Evolutionary conservation across 306 rosid species (phyloP), one percentile per base, ranked within the genome.

Genomic region (Sicyos baderoa): DNA sequence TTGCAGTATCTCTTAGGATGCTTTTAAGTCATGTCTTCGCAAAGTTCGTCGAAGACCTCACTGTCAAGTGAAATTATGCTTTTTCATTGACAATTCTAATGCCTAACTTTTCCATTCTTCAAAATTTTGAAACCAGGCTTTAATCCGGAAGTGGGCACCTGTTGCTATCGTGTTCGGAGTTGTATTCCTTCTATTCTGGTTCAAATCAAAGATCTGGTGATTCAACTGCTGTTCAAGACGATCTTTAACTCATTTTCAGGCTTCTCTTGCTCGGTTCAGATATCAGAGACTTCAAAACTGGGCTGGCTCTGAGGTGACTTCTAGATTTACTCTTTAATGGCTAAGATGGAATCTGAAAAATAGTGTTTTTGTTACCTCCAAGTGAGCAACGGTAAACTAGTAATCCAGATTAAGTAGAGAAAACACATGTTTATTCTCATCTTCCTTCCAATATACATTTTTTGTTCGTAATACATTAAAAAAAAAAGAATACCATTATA

Each of bases 131-230:
- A 35, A 79, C 68, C 75, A 93, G 98, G 98, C 97, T 62, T 77
- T 93, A 68, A 89, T 93, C 73, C 87, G 88, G 55, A 93, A 93
- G 86, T 86, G 93, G 93, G 98, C 96, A 3, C 98, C 98, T n/a
- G 93, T 89, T 78, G 93, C 98, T 53, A 87, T 93, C 72, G 99
- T 94, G 65, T 79, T 94, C 7, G 99, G 99, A 85, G 95, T 94
- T 68, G 99, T 94, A 76, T 85, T 90, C 83, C 82, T 94, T n/a
- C 91, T 94, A 70, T 90, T 88, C 89, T 94, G 99, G 97, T 76
- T 94, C 66, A 93, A 93, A 79, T 82, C 82, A 57, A 94, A 90
- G 90, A 71, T 94, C 49, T 90, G 99, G 96, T 88, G 90, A 94
- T 77, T 80, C 27, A 63, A 68, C 82, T 74, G 75, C 78, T 3